Evolutionary conservation across 2,329 filamentous ascomycete genomes (phyloP).

Genomic region (Diplodia seriata): DNA sequence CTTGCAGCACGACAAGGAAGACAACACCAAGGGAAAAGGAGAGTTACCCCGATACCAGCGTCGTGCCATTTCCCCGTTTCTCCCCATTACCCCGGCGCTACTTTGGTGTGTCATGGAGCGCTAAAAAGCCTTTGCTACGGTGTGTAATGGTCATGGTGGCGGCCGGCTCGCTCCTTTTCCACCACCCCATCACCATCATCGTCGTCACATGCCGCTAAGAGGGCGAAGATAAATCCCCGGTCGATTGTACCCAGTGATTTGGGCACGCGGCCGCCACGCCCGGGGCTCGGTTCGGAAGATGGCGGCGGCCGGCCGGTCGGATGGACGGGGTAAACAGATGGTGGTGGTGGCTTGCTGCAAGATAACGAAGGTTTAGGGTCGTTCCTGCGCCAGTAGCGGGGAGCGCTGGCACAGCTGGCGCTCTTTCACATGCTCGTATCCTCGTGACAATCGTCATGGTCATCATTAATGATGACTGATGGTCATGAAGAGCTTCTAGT

Average conservation of each 20-base stretch:
- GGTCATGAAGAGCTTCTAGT: background rate
- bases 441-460: no score
- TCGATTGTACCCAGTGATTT: background rate
- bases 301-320: conserved; percentile 16
- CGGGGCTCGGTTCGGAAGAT: background rate
- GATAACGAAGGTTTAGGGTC: background rate
- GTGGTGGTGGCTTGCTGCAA: no score
- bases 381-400: background rate
- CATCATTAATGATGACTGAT: no score
- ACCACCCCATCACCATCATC: no score
- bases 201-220: background rate
- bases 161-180: background rate
- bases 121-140: background rate
- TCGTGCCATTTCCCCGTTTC: conserved; percentile 17
- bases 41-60: conserved; percentile 4
- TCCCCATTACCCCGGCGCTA: conserved; percentile 23
- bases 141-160: background rate
- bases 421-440: background rate
- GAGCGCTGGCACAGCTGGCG: background rate
- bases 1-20: no score
- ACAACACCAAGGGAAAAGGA: background rate
- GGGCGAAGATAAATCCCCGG: background rate
- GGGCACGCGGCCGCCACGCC: background rate
- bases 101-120: background rate
- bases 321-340: no score